Conservation (phyloP, 352 stramenopile genomes). For the Pythium dissimile region DNA sequence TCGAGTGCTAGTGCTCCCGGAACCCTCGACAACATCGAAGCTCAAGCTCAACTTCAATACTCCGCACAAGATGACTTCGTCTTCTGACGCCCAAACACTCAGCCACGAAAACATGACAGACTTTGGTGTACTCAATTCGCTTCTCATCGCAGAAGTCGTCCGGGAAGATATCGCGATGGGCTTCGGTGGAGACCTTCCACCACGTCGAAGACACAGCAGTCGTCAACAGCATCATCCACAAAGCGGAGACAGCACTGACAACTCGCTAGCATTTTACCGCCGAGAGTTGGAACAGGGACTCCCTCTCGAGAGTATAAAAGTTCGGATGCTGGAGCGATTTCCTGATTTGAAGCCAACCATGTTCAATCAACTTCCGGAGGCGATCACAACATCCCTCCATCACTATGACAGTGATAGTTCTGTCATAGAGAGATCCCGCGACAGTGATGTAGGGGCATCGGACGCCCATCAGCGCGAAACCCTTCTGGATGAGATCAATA, state of each 20-base stretch:
- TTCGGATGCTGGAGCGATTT: constrained; percentile 46
- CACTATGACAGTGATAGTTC: constrained; percentile 27
- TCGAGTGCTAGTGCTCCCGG: constrained; percentile 20
- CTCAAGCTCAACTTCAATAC: constrained; percentile 13
- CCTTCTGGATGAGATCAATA: constrained; percentile 20
- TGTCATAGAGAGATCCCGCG: not conserved
- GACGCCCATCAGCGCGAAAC: not conserved
- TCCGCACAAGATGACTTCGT: not conserved
- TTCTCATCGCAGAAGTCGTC: constrained; percentile 22
- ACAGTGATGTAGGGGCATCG: not conserved
- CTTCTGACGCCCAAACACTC: constrained; percentile 1
- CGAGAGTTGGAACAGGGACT: constrained; percentile 49
- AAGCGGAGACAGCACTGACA: not conserved
- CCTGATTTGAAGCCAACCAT: constrained; percentile 44
- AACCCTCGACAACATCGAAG: not conserved
- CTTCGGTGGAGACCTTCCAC: constrained; percentile 1
- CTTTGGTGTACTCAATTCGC: constrained; percentile 29
- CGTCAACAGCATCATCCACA: constrained; percentile 10
- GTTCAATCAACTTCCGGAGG: constrained; percentile 33
- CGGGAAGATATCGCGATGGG: constrained; percentile 11
- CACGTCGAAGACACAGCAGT: constrained; percentile 21
- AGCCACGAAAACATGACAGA: constrained; percentile 21
- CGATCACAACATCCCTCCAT: constrained; percentile 35
- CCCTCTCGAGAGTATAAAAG: constrained; percentile 51
- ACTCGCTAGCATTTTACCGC: constrained; percentile 24